Percentiles rank a stretch among this genome's conserved stretches.
These are phyloP conservation scores for Reticulascus tulasneorum DNA, from an alignment of 2,329 filamentous ascomycete species.

Conservation along the genomic window DNA sequence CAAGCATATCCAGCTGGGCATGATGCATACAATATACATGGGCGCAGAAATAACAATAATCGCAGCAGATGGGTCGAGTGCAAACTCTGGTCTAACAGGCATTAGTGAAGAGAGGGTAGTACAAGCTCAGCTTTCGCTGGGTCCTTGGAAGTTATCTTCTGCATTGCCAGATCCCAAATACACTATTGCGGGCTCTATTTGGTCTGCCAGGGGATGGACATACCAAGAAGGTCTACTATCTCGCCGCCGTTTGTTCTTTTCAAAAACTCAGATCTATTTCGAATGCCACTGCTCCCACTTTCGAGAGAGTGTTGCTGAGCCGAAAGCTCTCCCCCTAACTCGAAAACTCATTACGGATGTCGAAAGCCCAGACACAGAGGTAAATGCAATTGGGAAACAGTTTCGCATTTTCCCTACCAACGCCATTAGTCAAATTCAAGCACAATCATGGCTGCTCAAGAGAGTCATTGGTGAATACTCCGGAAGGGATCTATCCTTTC, in stretches of 20 bases:
- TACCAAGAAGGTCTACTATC: conserved; percentile 34
- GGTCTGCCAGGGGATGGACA: conserved; percentile 34
- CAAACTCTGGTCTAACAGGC: conserved; percentile 30
- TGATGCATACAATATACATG: conserved; percentile 37
- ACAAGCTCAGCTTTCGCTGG: conserved; percentile 22
- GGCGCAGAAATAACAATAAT: conserved; percentile 32
- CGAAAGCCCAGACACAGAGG: too few relatives aligned
- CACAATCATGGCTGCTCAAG: too few relatives aligned
- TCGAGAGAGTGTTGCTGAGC: too few relatives aligned
- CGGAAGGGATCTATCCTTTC: too few relatives aligned
- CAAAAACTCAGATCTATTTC: conserved; percentile 35
- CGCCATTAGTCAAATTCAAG: too few relatives aligned
- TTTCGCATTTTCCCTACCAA: too few relatives aligned
- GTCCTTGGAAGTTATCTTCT: not conserved
- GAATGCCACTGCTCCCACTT: conserved; percentile 34
- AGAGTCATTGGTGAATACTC: too few relatives aligned
- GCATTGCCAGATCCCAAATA: not conserved
- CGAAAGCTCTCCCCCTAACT: too few relatives aligned
- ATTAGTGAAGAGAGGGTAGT: conserved; percentile 24
- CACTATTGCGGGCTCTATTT: conserved; percentile 25
- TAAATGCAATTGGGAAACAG: too few relatives aligned
- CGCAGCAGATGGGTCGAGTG: conserved; percentile 29
- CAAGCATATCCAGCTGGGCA: conserved; percentile 24
- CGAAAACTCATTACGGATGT: too few relatives aligned
- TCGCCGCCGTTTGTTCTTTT: conserved; percentile 32